Conservation (phyloP, 805 yeast genomes). For the Lipomyces sp. region DNA sequence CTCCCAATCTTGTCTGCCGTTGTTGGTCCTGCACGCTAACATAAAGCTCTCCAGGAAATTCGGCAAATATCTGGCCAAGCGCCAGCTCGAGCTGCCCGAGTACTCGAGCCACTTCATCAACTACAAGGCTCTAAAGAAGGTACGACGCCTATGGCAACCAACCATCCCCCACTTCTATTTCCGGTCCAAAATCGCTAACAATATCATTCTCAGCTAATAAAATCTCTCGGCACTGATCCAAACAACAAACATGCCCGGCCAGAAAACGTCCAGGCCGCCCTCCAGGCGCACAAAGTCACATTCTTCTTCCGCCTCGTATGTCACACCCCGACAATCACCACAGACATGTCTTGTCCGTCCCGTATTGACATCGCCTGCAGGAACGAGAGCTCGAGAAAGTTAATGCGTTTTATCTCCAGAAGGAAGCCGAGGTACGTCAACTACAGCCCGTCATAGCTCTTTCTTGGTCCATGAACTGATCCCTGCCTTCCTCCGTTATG, state of each 20-base stretch:
- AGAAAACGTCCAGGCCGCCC: constrained; percentile 46
- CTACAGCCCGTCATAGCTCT: too few relatives aligned
- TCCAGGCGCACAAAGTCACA: constrained; percentile 88
- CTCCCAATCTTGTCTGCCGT: too few relatives aligned
- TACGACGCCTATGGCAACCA: constrained; percentile 12
- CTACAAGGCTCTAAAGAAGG: constrained; percentile 86
- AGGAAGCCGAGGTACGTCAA: constrained; percentile 66
- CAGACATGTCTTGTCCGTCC: too few relatives aligned
- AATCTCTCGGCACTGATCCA: constrained; percentile 60
- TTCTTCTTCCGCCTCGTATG: constrained; percentile 85
- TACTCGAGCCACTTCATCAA: constrained; percentile 91
- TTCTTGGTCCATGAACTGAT: background rate
- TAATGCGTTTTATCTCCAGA: constrained; percentile 84
- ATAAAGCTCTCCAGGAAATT: constrained; percentile 73
- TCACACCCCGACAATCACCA: constrained; percentile 90
- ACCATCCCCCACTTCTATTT: background rate
- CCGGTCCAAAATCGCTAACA: background rate
- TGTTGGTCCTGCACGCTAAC: too few relatives aligned
- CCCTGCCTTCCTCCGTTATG: too few relatives aligned
- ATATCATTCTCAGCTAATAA: constrained; percentile 52
- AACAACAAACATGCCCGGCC: constrained; percentile 20
- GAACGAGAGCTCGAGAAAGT: constrained; percentile 96
- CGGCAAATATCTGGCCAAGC: constrained; percentile 90
- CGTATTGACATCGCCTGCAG: constrained; percentile 68
- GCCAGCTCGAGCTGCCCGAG: constrained; percentile 93